phyloP scores from a whole-genome alignment of 148 eudicot species.

The Oxyria digyna region DNA sequence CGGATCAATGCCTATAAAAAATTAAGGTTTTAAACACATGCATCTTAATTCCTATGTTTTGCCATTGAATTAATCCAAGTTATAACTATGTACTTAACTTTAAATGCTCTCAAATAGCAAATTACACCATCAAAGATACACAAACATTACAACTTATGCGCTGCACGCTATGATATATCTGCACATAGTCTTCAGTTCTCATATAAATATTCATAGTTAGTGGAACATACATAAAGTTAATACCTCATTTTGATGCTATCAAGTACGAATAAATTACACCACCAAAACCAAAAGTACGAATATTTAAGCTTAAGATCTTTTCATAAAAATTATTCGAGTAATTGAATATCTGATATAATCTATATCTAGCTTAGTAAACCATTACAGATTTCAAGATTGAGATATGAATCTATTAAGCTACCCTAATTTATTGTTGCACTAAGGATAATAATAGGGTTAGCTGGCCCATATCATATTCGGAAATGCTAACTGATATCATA shows the following conservation, averaged over 20 bases:
- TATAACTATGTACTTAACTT: not conserved
- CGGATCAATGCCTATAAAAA: not conserved
- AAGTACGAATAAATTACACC: not conserved
- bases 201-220: too few relatives aligned
- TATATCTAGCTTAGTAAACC: not conserved
- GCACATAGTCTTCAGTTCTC: too few relatives aligned
- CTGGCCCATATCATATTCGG: not conserved
- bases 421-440: not conserved
- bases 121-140: too few relatives aligned
- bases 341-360: not conserved
- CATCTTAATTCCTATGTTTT: not conserved
- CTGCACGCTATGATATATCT: too few relatives aligned
- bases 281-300: not conserved
- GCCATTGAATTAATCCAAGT: not conserved
- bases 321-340: too few relatives aligned
- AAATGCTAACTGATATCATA: conserved; percentile 1
- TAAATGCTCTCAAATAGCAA: too few relatives aligned
- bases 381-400: not conserved
- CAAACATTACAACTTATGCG: too few relatives aligned
- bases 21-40: too few relatives aligned
- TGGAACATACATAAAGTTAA: too few relatives aligned
- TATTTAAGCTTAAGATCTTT: not conserved
- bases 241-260: not conserved
- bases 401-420: not conserved
- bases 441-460: not conserved